Conservation (phyloP, 1,284 basidiomycete species). For the Ganoderma leucocontextum region DNA sequence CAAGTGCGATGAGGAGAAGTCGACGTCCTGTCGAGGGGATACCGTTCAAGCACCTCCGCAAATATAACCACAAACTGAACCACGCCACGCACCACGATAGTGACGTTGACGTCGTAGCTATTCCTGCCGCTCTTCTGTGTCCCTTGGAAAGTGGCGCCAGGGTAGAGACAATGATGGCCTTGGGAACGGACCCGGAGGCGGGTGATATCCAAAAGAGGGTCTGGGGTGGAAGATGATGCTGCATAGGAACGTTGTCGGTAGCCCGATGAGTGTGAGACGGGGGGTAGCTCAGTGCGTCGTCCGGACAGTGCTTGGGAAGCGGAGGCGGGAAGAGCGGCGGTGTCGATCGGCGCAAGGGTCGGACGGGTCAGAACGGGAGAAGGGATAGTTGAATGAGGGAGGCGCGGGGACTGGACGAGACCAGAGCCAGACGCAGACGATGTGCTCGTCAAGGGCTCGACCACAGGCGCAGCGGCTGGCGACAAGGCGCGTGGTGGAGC, state of each 20-base stretch:
- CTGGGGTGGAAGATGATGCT: constrained; percentile 44
- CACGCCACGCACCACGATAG: constrained; percentile 53
- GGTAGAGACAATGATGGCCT: constrained; percentile 75
- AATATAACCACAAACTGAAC: neutral
- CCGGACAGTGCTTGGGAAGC: constrained; percentile 25
- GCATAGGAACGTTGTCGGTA: constrained; percentile 32
- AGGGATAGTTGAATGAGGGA: constrained; percentile 11
- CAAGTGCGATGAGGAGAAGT: constrained; percentile 38
- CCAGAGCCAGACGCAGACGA: constrained; percentile 6
- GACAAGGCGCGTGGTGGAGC: constrained; percentile 24
- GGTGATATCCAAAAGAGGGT: constrained; percentile 78
- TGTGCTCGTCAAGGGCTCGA: constrained; percentile 14
- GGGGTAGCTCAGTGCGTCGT: constrained; percentile 23
- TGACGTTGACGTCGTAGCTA: constrained; percentile 65
- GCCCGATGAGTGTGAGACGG: constrained; percentile 26
- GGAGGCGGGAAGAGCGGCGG: constrained; percentile 21
- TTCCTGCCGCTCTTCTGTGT: constrained; percentile 64
- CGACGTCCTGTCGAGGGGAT: constrained; percentile 37
- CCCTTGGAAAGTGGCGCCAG: constrained; percentile 61
- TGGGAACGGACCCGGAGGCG: constrained; percentile 76
- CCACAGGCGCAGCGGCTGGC: constrained; percentile 7
- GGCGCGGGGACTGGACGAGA: constrained; percentile 8
- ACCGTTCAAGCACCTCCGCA: constrained; percentile 47
- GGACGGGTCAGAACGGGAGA: constrained; percentile 28
- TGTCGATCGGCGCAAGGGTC: constrained; percentile 33